These are phyloP conservation scores for Acer negundo DNA, from an alignment of 345 rosid species.

Conservation along the genomic window DNA sequence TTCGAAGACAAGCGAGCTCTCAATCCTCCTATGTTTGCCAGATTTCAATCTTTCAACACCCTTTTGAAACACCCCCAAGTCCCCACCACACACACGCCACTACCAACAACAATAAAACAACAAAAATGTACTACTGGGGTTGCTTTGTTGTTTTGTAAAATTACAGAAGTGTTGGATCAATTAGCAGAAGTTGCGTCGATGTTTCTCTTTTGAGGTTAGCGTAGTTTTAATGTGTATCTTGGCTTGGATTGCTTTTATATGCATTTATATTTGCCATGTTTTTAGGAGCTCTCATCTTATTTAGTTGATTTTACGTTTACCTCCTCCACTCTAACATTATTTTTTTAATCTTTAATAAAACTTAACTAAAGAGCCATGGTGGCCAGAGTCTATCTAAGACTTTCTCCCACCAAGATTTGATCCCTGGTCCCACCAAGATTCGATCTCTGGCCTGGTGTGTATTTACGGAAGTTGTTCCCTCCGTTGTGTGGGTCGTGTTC, in stretches of 20 bases:
- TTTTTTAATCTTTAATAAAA: no score
- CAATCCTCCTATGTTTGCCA: slow-evolving; percentile 55
- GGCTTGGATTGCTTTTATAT: not conserved
- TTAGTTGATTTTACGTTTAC: not conserved
- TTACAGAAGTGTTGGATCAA: not conserved
- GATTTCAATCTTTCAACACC: slow-evolving; percentile 29
- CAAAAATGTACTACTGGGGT: slow-evolving; percentile 7
- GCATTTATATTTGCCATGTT: not conserved
- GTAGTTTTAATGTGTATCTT: not conserved
- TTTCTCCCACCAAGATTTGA: no score
- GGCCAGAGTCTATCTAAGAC: no score
- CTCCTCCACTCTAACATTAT: no score
- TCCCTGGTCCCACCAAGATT: no score
- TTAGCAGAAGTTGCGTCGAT: not conserved
- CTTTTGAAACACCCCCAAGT: not conserved
- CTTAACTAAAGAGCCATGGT: no score
- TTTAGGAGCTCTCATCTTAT: not conserved
- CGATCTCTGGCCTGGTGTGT: no score
- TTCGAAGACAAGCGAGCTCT: slow-evolving; percentile 53
- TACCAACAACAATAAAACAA: not conserved
- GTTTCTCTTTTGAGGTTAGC: not conserved
- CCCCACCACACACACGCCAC: not conserved
- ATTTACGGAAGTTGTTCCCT: no score
- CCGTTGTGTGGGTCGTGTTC: no score
- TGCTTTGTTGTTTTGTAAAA: not conserved